Base-by-base conservation (phyloP, 805 yeast genomes). In the Teunomyces pallodes region DNA sequence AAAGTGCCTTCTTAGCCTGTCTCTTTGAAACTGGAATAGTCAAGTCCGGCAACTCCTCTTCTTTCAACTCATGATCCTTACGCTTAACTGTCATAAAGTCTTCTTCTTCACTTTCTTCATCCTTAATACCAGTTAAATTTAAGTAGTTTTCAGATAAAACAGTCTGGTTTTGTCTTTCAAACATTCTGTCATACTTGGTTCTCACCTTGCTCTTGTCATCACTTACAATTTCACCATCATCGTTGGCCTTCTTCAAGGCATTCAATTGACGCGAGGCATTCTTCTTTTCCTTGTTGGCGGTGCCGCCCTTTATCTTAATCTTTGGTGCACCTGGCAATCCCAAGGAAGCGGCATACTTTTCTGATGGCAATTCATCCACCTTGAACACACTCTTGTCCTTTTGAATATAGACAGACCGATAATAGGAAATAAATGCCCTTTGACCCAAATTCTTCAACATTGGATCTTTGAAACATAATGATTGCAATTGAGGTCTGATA, bases 241-340 rank as follows among this genome's bases (percentile, higher is more conserved):
- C 71, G 46, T 73, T 62, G 5, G 74, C 61, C 54, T 80, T 79
- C 1, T 82, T 66, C 46, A 89, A 69, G 5, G 78, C 75, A 42
- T 80, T 58, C 53, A 91, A 68, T 54, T 83, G 83, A 59, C 96
- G 80, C 1, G 96, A 84, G 24, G 84, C 81, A 64, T 92, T 92
- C 67, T 92, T 92, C 70, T 81, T 70, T 55, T 83, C 90, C 60
- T 89, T 89, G 24, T 77, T 71, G 12, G 83, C 86, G 36, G 74
- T 74, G 3, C 75, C 73, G 16, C 79, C 79, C 54, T 74, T 69
- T 48, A 92, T 78, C 63, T 89, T 90, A 58, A 94, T 86, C 58
- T 87, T 85, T 38, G 99, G 99, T 3, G 96, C 96, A 46, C 97
- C 96, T 1, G 98, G 97, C 38, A 94, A 76, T 8, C 99, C 99